These are phyloP conservation scores for Lachnellula willkommii DNA, from an alignment of 2,329 filamentous ascomycete species.

Conservation along the genomic window DNA sequence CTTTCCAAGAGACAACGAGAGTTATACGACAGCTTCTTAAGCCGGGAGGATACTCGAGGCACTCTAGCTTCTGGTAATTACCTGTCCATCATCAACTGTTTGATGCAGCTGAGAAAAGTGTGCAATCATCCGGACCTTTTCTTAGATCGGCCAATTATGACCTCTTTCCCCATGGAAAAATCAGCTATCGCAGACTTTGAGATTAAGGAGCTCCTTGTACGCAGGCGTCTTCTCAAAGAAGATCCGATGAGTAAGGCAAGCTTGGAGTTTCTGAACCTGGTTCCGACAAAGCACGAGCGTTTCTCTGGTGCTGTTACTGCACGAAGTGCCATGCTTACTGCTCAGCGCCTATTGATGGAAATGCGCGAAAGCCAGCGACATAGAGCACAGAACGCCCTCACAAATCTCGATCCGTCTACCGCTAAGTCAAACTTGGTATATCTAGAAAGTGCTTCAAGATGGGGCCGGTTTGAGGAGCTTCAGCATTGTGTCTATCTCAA, in stretches of 20 bases:
- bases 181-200: constrained; percentile 73
- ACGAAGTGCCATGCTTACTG: constrained; percentile 60
- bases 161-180: constrained; percentile 84
- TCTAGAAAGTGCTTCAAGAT: constrained; percentile 65
- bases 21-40: constrained; percentile 94
- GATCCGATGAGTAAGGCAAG: constrained; percentile 61
- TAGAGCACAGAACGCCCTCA: constrained; percentile 51
- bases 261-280: constrained; percentile 72
- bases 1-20: constrained; percentile 93
- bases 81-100: constrained; percentile 94
- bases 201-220: constrained; percentile 64
- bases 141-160: constrained; percentile 92
- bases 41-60: constrained; percentile 79
- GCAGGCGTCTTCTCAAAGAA: constrained; percentile 57
- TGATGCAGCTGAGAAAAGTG: constrained; percentile 96
- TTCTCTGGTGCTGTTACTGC: constrained; percentile 51
- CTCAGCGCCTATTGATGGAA: constrained; percentile 63
- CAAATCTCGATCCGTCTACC: constrained; percentile 58
- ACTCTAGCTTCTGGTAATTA: constrained; percentile 92
- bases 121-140: constrained; percentile 98
- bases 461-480: constrained; percentile 68
- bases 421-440: constrained; percentile 65
- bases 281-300: constrained; percentile 65
- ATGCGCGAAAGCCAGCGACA: constrained; percentile 66
- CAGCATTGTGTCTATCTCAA: constrained; percentile 79